phyloP scores from a whole-genome alignment of 1,139 yeast species.

The Pichia sp. region DNA sequence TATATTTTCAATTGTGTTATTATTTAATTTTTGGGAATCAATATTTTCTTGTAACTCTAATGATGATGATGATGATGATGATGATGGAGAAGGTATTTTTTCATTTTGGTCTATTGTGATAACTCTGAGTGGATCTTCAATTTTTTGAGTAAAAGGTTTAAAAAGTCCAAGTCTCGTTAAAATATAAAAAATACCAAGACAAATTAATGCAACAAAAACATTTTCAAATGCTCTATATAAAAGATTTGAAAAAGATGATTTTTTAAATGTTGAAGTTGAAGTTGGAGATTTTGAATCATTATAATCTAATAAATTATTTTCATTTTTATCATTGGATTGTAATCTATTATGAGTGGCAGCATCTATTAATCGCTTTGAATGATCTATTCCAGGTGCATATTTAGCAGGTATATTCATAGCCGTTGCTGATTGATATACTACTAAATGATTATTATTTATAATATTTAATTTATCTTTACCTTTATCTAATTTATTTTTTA shows the following conservation, averaged over 20 bases:
- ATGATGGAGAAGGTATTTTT: too few species aligned
- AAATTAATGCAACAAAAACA: slow-evolving; percentile 30
- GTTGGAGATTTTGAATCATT: slow-evolving; percentile 14
- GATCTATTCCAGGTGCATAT: neutral
- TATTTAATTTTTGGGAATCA: neutral
- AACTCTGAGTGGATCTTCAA: neutral
- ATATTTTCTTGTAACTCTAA: too few species aligned
- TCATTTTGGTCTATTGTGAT: neutral
- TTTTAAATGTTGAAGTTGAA: slow-evolving; percentile 18
- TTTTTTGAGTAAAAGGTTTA: neutral
- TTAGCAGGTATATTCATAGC: slow-evolving; percentile 14
- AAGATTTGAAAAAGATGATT: slow-evolving; percentile 20
- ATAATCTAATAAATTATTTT: slow-evolving; percentile 4
- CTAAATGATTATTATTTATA: slow-evolving; percentile 13
- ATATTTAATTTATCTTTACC: slow-evolving; percentile 1
- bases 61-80: too few species aligned
- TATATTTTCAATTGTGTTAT: neutral
- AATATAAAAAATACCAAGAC: slow-evolving; percentile 20
- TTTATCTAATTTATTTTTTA: slow-evolving; percentile 5
- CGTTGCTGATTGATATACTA: slow-evolving; percentile 25
- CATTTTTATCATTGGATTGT: slow-evolving; percentile 6
- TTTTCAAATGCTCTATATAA: slow-evolving; percentile 34
- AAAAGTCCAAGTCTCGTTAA: slow-evolving; percentile 30
- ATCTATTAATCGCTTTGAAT: neutral
- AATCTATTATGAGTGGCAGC: neutral